Conservation (phyloP, 2,329 filamentous ascomycete genomes). For the Botryotinia calthae region DNA sequence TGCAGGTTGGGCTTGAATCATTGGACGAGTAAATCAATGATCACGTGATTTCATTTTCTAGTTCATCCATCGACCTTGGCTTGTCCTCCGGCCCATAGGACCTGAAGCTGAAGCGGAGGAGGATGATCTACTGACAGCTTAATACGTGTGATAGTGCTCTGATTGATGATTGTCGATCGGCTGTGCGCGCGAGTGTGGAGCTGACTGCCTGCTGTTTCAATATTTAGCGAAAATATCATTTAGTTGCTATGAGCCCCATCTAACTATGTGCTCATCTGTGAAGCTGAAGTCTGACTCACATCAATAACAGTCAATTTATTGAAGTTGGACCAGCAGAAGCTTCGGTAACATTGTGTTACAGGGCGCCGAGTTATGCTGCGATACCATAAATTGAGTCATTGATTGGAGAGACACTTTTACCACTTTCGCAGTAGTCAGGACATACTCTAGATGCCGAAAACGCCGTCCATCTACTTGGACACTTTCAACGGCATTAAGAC, state of each 20-base stretch:
- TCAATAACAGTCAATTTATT: neutral
- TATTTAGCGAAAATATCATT: neutral
- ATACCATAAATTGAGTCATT: no score
- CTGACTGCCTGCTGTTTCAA: neutral
- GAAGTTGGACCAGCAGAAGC: neutral
- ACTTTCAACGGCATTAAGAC: neutral
- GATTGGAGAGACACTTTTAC: neutral
- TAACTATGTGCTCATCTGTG: neutral
- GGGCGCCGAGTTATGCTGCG: no score
- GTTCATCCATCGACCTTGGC: neutral
- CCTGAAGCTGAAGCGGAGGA: neutral
- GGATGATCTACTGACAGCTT: neutral
- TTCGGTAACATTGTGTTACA: neutral
- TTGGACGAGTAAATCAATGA: neutral
- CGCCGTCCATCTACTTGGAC: neutral
- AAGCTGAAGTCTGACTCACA: neutral
- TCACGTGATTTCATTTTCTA: neutral
- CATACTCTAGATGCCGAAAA: neutral
- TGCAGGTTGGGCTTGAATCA: neutral
- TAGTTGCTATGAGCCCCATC: neutral
- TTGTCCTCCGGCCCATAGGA: neutral
- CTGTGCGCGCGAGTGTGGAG: neutral
- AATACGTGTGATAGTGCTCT: neutral
- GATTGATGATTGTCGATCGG: neutral
- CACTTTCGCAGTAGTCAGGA: neutral